Conservation (phyloP, 2,329 filamentous ascomycete species). For the Ceratocystis ficicola region DNA sequence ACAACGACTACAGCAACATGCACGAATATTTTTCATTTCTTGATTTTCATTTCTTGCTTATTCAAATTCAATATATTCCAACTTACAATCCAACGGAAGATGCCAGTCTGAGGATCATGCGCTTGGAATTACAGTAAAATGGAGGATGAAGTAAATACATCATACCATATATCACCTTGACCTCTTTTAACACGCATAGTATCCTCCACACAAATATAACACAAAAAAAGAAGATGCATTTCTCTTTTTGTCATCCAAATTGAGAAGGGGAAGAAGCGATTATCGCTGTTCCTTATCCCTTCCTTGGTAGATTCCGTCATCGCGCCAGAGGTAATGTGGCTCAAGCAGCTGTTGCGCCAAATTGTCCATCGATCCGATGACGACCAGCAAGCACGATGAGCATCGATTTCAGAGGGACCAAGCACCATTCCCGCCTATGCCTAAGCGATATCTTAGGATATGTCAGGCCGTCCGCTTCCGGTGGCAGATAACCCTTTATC, state of each 20-base stretch:
- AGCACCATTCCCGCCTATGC: background rate
- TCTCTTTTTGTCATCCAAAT: background rate
- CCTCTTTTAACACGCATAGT: background rate
- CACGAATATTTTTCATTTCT: conserved; percentile 9
- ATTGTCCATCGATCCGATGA: background rate
- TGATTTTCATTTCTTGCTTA: conserved; percentile 14
- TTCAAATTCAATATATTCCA: background rate
- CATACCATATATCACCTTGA: background rate
- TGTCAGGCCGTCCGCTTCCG: no score
- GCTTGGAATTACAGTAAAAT: background rate
- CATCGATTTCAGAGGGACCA: background rate
- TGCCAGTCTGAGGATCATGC: background rate
- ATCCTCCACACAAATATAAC: background rate
- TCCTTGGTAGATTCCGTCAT: background rate
- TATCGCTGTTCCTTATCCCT: no score
- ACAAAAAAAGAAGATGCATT: background rate
- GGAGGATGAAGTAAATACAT: background rate
- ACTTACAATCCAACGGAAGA: background rate
- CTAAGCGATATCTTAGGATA: background rate
- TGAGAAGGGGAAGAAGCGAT: background rate
- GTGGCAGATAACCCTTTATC: no score
- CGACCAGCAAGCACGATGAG: background rate
- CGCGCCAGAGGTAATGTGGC: background rate
- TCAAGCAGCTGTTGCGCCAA: background rate
- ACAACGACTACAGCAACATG: conserved; percentile 34